Conservation (phyloP, 2,329 filamentous ascomycete species). For the Orbilia quercus region DNA sequence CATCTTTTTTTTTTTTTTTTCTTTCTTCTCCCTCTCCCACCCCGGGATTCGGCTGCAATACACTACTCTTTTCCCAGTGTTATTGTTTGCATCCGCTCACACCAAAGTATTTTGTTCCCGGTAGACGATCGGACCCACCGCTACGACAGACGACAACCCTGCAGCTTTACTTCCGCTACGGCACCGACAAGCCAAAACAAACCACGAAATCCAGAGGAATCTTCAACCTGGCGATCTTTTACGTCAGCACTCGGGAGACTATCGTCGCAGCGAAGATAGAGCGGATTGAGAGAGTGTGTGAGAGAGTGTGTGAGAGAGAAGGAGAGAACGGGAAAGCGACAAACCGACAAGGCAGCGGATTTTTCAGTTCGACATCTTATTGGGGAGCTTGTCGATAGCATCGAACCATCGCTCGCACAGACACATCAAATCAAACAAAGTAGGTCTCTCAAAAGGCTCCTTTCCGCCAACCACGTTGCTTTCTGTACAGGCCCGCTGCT, state of each 20-base stretch:
- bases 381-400: not conserved
- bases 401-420: not conserved
- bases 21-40: not conserved
- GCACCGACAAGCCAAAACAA: conserved; percentile 12
- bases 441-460: conserved; percentile 18
- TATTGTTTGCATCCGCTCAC: not conserved
- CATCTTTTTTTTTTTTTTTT: not conserved
- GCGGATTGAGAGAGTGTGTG: not conserved
- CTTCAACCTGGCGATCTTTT: conserved; percentile 21
- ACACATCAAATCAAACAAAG: conserved; percentile 16
- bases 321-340: not conserved
- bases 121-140: not conserved
- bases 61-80: not conserved
- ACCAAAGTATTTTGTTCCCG: not conserved
- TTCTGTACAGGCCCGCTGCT: conserved; percentile 46
- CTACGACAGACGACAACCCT: not conserved
- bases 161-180: not conserved
- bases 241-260: conserved; percentile 23
- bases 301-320: not conserved
- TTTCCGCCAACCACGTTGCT: conserved; percentile 45
- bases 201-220: not conserved
- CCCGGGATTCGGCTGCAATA: not conserved
- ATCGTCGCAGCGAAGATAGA: conserved; percentile 27
- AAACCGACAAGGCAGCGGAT: conserved; percentile 2
- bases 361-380: conserved; percentile 6